Evolutionary conservation across 2,329 filamentous ascomycete species (phyloP).

Genomic region (Aspergillus calidoustus): DNA sequence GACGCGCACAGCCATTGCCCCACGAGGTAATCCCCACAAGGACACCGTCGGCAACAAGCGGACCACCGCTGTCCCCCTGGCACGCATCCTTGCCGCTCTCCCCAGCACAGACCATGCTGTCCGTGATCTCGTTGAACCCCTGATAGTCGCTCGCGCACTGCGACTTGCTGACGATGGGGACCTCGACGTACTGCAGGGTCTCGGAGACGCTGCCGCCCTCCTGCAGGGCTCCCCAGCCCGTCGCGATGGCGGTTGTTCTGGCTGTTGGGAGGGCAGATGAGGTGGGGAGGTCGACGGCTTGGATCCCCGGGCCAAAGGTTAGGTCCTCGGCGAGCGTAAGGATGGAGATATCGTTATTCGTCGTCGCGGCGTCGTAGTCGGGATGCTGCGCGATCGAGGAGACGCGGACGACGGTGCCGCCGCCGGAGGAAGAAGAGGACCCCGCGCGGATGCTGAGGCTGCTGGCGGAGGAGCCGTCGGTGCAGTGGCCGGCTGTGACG

Average conservation of each 20-base stretch:
- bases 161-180: neutral
- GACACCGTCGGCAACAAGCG: neutral
- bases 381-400: constrained; percentile 5
- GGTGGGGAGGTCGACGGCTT: constrained; percentile 55
- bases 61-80: constrained; percentile 12
- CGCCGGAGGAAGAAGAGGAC: neutral
- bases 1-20: constrained; percentile 12
- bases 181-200: constrained; percentile 6
- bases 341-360: constrained; percentile 12
- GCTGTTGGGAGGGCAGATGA: neutral
- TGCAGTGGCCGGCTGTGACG: constrained; percentile 15
- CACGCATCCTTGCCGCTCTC: constrained; percentile 11
- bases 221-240: constrained; percentile 8
- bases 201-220: constrained; percentile 2
- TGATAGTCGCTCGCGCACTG: constrained; percentile 1
- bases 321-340: constrained; percentile 4
- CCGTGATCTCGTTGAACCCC: constrained; percentile 1
- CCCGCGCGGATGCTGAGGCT: constrained; percentile 10
- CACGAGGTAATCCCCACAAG: constrained; percentile 13
- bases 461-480: constrained; percentile 3
- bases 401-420: constrained; percentile 4
- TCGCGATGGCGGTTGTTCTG: neutral
- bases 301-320: neutral
- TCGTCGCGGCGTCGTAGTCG: constrained; percentile 5
- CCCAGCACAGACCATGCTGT: constrained; percentile 8